Base-by-base conservation (phyloP, 2,329 filamentous ascomycete species). In the Dissoconium aciculare region DNA sequence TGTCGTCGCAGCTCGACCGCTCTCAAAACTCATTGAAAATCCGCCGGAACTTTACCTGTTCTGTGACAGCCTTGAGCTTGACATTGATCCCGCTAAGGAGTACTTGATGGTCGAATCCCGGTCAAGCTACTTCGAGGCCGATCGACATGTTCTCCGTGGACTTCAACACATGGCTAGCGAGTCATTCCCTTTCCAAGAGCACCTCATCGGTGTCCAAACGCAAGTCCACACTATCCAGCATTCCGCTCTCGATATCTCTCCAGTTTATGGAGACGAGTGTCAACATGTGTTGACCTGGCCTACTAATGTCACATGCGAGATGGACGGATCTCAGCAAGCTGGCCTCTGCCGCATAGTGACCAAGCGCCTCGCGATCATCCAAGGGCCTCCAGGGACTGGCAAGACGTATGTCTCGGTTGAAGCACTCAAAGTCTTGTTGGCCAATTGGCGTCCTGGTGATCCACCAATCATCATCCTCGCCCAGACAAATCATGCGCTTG, bases 401-500 rank as follows among this genome's bases (percentile, higher is more conserved):
- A 94, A 94, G 49, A 94, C 85, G 0, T 78, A 78, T 40, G 78
- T 84, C 0, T 89, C 82, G 0, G 71, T 87, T 2, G 59, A 74
- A 15, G 77, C 78, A 0, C 52, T 94, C 6, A 71, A 69, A 27
- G 62, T 76, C 1, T 58, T 85, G 31, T 58, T 82, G 1, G 54
- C 63, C 1, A 80, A 78, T 31, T 64, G 70, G 45, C 49, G 52
- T 2, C 44, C 49, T 2, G 60, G 55, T 0, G 71, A 76, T 34
- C 66, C 74, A 5, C 80, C 80, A 0, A 74, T 94, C 16, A 64
- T 93, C 12, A 63, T 93, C 3, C 69, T 83, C 0, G 83, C 82
- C 5, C 83, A 93, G 45, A 94, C 84, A 0, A 94, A 94, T 36
- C 83, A 93, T 53, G 84, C 84, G 0, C 59, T 93, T 0, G 84